phyloP scores from a whole-genome alignment of 2,329 filamentous ascomycete genomes.

The Sphaerulina populicola region DNA sequence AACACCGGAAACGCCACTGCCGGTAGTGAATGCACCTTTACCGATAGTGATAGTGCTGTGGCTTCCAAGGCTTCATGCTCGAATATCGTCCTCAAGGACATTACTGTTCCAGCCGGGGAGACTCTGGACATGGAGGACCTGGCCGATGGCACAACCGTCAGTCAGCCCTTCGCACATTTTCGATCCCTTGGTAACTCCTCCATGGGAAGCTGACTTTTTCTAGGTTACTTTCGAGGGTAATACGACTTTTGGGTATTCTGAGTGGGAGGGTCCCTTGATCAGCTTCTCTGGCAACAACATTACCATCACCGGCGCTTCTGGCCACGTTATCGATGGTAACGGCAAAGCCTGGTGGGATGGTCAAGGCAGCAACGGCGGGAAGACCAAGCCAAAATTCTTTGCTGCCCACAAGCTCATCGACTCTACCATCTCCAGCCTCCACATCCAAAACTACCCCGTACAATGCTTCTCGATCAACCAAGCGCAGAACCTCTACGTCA shows the following conservation, averaged over 20 bases:
- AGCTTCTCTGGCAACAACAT: conserved; percentile 51
- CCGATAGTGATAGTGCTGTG: conserved; percentile 13
- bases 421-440: conserved; percentile 34
- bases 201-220: not conserved
- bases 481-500: conserved; percentile 31
- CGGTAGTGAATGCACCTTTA: conserved; percentile 17
- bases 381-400: conserved; percentile 37
- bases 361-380: conserved; percentile 42
- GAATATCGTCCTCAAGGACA: conserved; percentile 35
- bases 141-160: conserved; percentile 37
- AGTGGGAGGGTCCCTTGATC: conserved; percentile 58
- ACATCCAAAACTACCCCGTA: conserved; percentile 38
- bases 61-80: conserved; percentile 37
- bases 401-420: conserved; percentile 35
- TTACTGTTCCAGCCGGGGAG: conserved; percentile 35
- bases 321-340: conserved; percentile 45
- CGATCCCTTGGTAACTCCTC: conserved; percentile 30
- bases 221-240: conserved; percentile 55
- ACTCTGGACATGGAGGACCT: conserved; percentile 38
- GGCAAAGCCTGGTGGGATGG: conserved; percentile 40
- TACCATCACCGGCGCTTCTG: conserved; percentile 46
- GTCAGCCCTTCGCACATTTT: conserved; percentile 22
- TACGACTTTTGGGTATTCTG: conserved; percentile 59
- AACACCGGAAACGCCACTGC: conserved; percentile 4
- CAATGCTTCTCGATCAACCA: conserved; percentile 36